Base-by-base conservation (phyloP, 139 green algal species). In the Deuterostichococcus epilithicus region DNA sequence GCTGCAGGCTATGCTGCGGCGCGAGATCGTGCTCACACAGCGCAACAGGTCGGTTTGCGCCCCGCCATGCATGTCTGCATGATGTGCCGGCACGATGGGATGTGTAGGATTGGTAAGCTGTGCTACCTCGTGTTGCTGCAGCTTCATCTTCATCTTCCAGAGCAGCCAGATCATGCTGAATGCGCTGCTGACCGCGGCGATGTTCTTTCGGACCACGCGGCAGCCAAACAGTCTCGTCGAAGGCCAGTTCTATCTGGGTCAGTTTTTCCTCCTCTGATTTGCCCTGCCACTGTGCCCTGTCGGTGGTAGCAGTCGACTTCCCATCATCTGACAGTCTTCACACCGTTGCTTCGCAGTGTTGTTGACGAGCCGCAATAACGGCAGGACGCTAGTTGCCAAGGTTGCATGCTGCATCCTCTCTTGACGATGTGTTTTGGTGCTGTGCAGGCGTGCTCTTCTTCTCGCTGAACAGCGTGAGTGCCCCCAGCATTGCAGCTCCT, bases 21-120 rank as follows among this genome's bases (percentile, higher is more conserved):
- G 75, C 32, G 75, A 80, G 34, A 30, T 52, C 42, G 59, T 44
- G 23, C 75, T 75, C 32, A 70, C 74, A 25, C 32, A 63, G 44
- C 75, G 75, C 32, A 73, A 80, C 44, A 45, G 32, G 20, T 75
- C 68, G n/a, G 39, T 60, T 13, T 74, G 30, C 38, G 37, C 37
- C 2, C 37, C 38, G 25, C 25, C 18, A 2, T 47, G n/a, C 2
- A 22, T 28, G 35, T 18, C 39, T 25, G 36, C 38, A 20, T 33
- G 22, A 32, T 15, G 10, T 34, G 28, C 63, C 30, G 10, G 6
- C 23, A 20, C n/a, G 30, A 69, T 33, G 28, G 63, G 6, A 69
- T 23, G 20, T 66, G 20, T 20, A 20, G 23, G 22, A n/a, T 66
- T 66, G 52, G 52, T n/a, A 66, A 66, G 52, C 20, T 66, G 23